phyloP scores from a whole-genome alignment of 805 yeast species.

The Candida dajiaensis region DNA sequence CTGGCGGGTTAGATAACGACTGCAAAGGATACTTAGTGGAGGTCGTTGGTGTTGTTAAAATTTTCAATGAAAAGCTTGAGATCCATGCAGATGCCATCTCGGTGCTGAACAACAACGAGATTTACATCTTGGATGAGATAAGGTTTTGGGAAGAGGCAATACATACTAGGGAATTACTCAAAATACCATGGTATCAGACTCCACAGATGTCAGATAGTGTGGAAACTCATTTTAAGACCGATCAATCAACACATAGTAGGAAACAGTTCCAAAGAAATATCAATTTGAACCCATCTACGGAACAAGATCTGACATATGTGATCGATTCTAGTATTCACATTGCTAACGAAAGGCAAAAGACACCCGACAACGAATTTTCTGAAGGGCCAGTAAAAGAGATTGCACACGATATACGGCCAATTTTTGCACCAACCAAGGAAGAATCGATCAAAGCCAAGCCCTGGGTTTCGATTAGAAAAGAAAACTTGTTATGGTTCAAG shows the following conservation, averaged over 20 bases:
- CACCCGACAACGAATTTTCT: neutral
- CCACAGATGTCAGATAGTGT: slow-evolving; percentile 8
- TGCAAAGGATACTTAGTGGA: slow-evolving; percentile 24
- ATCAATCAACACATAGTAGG: slow-evolving; percentile 3
- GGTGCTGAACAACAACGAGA: slow-evolving; percentile 17
- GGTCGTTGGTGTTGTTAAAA: slow-evolving; percentile 22
- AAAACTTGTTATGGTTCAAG: neutral
- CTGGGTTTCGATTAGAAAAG: neutral
- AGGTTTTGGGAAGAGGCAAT: slow-evolving; percentile 32
- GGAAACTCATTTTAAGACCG: neutral
- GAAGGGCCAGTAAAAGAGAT: slow-evolving; percentile 5
- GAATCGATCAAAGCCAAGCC: slow-evolving; percentile 7
- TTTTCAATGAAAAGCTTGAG: slow-evolving; percentile 22
- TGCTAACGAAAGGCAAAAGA: slow-evolving; percentile 6
- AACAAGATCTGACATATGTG: slow-evolving; percentile 6
- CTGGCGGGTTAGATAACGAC: slow-evolving; percentile 15
- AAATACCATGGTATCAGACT: slow-evolving; percentile 30
- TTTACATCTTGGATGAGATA: slow-evolving; percentile 26
- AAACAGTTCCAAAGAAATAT: slow-evolving; percentile 5
- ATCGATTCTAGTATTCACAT: slow-evolving; percentile 20
- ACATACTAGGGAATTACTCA: slow-evolving; percentile 19
- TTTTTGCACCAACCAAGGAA: slow-evolving; percentile 6
- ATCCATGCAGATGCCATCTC: slow-evolving; percentile 25
- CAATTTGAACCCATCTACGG: neutral
- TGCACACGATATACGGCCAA: slow-evolving; percentile 11